Conservation (phyloP, 2,329 filamentous ascomycete genomes). For the Fusarium praegraminearum region DNA sequence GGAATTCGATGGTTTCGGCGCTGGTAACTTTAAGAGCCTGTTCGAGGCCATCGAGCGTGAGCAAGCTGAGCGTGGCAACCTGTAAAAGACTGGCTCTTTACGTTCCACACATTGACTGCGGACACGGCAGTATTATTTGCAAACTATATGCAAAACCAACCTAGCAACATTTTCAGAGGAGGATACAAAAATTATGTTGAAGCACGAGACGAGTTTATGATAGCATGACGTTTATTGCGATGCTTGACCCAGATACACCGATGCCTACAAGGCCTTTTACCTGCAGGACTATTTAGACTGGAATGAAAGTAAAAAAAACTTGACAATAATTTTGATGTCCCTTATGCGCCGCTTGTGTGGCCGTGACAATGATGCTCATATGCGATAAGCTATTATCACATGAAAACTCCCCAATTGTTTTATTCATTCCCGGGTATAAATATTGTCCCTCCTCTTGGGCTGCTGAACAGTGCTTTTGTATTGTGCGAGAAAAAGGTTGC, state of each 20-base stretch:
- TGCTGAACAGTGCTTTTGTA: too few relatives aligned
- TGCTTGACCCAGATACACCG: slow-evolving; percentile 23
- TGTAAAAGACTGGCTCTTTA: slow-evolving; percentile 60
- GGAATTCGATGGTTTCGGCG: slow-evolving; percentile 91
- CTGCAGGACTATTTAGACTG: slow-evolving; percentile 10
- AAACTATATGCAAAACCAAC: neutral
- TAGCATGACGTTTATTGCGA: slow-evolving; percentile 20
- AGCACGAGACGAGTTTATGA: slow-evolving; percentile 23
- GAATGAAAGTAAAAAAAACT: slow-evolving; percentile 12
- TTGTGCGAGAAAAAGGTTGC: too few relatives aligned
- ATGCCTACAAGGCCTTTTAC: slow-evolving; percentile 8
- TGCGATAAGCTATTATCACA: slow-evolving; percentile 22
- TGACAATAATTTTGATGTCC: slow-evolving; percentile 15
- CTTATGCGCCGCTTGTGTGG: slow-evolving; percentile 18
- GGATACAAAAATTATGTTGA: slow-evolving; percentile 16
- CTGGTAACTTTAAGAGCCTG: slow-evolving; percentile 93
- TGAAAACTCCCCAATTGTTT: slow-evolving; percentile 21
- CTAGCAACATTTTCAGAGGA: slow-evolving; percentile 11
- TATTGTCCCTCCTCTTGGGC: neutral
- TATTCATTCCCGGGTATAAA: slow-evolving; percentile 34
- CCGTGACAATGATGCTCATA: slow-evolving; percentile 22
- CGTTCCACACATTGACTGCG: neutral
- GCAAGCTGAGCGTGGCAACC: slow-evolving; percentile 86
- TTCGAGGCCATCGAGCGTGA: slow-evolving; percentile 97
- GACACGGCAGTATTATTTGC: neutral